Base-by-base conservation (phyloP, 257 asterid genomes). In the Solanum virginianum region DNA sequence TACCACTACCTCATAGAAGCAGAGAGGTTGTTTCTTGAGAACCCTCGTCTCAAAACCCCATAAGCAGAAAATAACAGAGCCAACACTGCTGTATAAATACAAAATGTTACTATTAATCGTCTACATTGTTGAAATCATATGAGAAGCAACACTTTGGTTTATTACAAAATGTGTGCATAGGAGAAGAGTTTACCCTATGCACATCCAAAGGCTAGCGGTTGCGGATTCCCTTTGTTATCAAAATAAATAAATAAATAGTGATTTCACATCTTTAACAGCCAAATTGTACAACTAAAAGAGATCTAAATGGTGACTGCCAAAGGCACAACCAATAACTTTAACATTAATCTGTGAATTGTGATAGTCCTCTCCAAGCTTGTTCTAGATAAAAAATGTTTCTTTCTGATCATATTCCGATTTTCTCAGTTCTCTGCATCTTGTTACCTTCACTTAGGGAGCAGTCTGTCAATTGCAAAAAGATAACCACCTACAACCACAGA, bases 401-500 rank as follows among this genome's bases (percentile, higher is more conserved):
- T n/a, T 74, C 16, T 36, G 29, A 59, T 56, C 10, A 3, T 18
- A 39, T 49, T 81, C 15, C 55, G 2, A 62, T 22, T 59, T 51
- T 2, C 77, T 43, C 85, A 82, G 2, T 43, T 15, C 70, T 10
- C 68, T 4, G 8, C 0, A 1, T 14, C 15, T 3, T 20, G 51
- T 18, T 57, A 41, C 81, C 69, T 80, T 85, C 84, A 86, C 69
- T 85, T 82, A 1, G 84, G 81, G n/a, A 84, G 88, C 75, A 93
- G 82, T 75, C 83, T 90, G 81, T 90, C 90, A 26, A 96, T 72
- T 74, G 97, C 91, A 57, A 92, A 84, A 86, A 86, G 92, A 86
- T 97, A 97, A 85, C 93, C 91, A 86, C 99, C 98, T 8, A 95
- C 98, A 9, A 94, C 43, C 85, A 91, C 80, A 84, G 93, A 91